Evolutionary conservation across 1,284 basidiomycete genomes (phyloP).

Genomic region (Sporisorium scitamineum): DNA sequence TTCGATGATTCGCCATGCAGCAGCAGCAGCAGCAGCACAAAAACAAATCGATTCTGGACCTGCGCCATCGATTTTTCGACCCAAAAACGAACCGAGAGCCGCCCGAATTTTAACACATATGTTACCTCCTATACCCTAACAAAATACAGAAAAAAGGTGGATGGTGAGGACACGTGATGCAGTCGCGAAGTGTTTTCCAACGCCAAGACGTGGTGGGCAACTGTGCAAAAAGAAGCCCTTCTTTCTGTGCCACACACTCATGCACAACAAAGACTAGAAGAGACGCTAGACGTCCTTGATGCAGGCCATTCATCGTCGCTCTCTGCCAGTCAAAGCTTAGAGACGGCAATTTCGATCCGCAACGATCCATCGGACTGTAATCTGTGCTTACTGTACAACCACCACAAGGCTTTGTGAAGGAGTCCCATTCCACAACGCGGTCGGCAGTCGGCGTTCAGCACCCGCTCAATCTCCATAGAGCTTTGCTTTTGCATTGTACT

Average conservation of each 20-base stretch:
- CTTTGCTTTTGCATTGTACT: background rate
- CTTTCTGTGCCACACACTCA: background rate
- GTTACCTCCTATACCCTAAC: background rate
- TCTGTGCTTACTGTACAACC: background rate
- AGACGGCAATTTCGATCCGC: background rate
- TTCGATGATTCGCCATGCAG: background rate
- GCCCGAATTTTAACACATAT: background rate
- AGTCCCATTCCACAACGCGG: background rate
- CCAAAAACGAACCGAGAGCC: slow-evolving; percentile 3
- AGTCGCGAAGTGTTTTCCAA: slow-evolving; percentile 15
- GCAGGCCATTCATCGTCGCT: background rate
- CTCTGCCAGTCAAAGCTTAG: background rate
- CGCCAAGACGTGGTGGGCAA: slow-evolving; percentile 6
- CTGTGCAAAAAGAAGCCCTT: background rate
- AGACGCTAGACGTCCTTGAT: no score
- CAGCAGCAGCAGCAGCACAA: no score
- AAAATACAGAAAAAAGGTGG: background rate
- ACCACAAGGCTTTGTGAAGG: background rate
- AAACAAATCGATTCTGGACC: background rate
- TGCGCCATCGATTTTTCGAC: background rate
- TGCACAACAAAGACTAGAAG: background rate
- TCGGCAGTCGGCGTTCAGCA: background rate
- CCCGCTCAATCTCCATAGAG: background rate
- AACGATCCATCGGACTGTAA: background rate
- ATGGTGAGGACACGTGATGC: slow-evolving; percentile 22